phyloP scores from a whole-genome alignment of 192 early-diverging fungal genomes.

The Haplosporangium gracile region DNA sequence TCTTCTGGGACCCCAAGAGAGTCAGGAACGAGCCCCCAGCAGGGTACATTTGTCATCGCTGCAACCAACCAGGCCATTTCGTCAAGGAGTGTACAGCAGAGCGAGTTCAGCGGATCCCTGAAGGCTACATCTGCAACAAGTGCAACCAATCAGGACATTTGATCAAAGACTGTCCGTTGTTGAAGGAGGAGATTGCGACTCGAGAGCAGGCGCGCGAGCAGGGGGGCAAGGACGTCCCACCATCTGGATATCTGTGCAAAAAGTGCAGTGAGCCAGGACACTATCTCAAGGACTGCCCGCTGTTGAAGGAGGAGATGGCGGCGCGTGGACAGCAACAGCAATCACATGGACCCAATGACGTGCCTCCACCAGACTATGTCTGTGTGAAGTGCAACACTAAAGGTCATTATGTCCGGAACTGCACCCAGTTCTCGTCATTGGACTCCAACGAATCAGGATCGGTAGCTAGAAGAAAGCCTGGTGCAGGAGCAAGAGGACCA shows the following conservation, averaged over 20 bases:
- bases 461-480: slow-evolving; percentile 17
- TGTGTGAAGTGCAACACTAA: background rate
- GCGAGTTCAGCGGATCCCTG: slow-evolving; percentile 19
- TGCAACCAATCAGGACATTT: slow-evolving; percentile 70
- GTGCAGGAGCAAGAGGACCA: background rate
- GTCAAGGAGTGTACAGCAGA: slow-evolving; percentile 61
- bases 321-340: background rate
- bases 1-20: slow-evolving; percentile 49
- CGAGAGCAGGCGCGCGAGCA: too few relatives aligned
- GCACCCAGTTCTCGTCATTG: background rate
- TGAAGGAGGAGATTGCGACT: slow-evolving; percentile 38
- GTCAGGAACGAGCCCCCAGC: slow-evolving; percentile 52
- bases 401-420: slow-evolving; percentile 1
- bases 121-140: slow-evolving; percentile 61
- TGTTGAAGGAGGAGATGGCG: background rate
- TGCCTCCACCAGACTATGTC: background rate
- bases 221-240: slow-evolving; percentile 42
- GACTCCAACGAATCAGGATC: background rate
- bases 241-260: slow-evolving; percentile 70
- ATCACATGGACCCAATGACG: background rate
- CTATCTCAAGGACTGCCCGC: slow-evolving; percentile 72
- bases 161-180: slow-evolving; percentile 62
- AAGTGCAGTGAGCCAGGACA: slow-evolving; percentile 76
- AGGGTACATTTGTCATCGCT: slow-evolving; percentile 65
- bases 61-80: slow-evolving; percentile 59